Evolutionary conservation across 129 eudicot species (phyloP).

Genomic region (Centaurea solstitialis): DNA sequence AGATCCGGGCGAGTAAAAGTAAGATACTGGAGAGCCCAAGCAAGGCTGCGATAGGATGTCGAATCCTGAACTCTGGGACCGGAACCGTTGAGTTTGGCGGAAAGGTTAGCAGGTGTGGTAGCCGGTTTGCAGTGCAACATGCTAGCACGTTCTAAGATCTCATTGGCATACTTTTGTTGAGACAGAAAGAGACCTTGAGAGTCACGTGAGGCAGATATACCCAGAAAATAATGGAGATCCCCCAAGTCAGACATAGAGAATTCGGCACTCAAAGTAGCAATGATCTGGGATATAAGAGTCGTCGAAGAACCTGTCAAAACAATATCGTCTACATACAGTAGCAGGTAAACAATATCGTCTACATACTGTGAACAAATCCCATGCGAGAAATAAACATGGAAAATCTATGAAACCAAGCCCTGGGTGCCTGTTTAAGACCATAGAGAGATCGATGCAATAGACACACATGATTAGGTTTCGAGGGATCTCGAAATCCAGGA

Average conservation of each 20-base stretch:
- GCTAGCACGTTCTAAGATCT: neutral
- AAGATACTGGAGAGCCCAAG: too few species aligned
- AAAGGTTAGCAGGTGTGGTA: neutral
- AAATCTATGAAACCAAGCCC: neutral
- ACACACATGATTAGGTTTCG: neutral
- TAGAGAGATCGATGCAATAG: neutral
- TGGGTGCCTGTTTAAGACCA: neutral
- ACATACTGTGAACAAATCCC: neutral
- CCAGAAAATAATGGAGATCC: neutral
- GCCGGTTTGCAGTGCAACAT: neutral
- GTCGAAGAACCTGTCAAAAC: neutral
- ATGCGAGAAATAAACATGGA: neutral
- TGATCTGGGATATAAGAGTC: neutral
- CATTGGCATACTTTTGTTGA: neutral
- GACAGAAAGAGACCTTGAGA: neutral
- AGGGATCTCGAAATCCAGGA: neutral
- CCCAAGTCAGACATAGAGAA: neutral
- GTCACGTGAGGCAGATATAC: neutral
- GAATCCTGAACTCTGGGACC: neutral
- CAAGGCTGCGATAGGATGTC: neutral
- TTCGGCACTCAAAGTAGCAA: neutral
- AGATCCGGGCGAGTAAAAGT: too few species aligned
- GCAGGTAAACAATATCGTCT: neutral
- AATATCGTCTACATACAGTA: too few species aligned
- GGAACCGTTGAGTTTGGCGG: neutral